Conservation (phyloP, 2,329 filamentous ascomycete species). For the Colletotrichum godetiae region DNA sequence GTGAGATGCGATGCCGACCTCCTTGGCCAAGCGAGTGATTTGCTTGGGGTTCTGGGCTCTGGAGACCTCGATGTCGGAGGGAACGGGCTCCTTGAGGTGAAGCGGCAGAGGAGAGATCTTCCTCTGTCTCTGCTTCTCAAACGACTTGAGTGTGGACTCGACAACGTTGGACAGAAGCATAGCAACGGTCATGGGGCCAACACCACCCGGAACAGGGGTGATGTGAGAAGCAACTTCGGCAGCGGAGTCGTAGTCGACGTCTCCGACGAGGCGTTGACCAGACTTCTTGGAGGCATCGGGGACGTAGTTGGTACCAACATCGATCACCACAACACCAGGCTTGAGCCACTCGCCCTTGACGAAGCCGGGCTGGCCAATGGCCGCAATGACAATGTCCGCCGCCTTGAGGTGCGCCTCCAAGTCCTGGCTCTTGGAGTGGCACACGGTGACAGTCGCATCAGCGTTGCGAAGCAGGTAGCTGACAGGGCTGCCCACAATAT, state of each 20-base stretch:
- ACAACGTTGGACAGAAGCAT: conserved; percentile 98
- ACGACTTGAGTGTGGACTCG: conserved; percentile 83
- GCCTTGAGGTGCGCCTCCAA: conserved; percentile 80
- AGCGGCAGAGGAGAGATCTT: conserved; percentile 86
- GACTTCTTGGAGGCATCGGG: conserved; percentile 91
- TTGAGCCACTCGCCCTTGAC: conserved; percentile 97
- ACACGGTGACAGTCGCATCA: conserved; percentile 95
- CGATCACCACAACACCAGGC: conserved; percentile 93
- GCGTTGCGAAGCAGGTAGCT: conserved; percentile 96
- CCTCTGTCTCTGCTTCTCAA: conserved; percentile 84
- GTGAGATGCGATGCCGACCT: conserved; percentile 87
- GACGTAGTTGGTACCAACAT: conserved; percentile 97
- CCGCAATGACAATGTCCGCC: conserved; percentile 91
- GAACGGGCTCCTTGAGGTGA: conserved; percentile 82
- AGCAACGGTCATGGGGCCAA: conserved; percentile 98
- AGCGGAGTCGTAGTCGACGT: conserved; percentile 92
- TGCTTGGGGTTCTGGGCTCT: conserved; percentile 91
- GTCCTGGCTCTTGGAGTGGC: conserved; percentile 87
- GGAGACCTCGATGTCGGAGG: conserved; percentile 95
- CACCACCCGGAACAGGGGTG: conserved; percentile 95
- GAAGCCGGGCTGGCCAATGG: conserved; percentile 88
- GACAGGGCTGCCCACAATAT: conserved; percentile 97
- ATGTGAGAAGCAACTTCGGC: conserved; percentile 89
- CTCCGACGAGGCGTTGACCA: conserved; percentile 90
- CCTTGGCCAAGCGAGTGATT: conserved; percentile 84